These are phyloP conservation scores for Sesbania bispinosa DNA, from an alignment of 306 rosid species.

Conservation along the genomic window DNA sequence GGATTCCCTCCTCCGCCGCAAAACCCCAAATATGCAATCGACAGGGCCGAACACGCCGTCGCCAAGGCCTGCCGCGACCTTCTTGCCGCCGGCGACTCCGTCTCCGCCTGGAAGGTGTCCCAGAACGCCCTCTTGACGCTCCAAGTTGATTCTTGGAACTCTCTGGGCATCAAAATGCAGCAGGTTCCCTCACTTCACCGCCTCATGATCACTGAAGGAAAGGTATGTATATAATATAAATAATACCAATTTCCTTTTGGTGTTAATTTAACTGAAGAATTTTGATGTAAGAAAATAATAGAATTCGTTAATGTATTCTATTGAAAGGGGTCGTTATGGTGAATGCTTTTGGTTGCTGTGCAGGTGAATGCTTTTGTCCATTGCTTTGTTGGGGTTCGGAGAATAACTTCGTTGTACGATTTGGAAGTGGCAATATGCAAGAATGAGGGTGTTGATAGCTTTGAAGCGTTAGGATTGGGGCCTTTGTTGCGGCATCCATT, in stretches of 20 bases:
- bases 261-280: not conserved
- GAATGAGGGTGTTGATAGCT: constrained; percentile 60
- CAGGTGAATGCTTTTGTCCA: constrained; percentile 88
- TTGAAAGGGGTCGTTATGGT: not conserved
- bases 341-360: constrained; percentile 26
- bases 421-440: constrained; percentile 77
- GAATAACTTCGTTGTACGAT: constrained; percentile 69
- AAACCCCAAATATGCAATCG: constrained; percentile 15
- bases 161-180: constrained; percentile 70
- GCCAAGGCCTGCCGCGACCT: constrained; percentile 44
- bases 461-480: constrained; percentile 76
- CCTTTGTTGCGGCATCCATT: constrained; percentile 81
- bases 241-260: not conserved
- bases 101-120: constrained; percentile 71
- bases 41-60: constrained; percentile 42
- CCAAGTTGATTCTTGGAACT: constrained; percentile 56
- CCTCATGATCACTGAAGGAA: constrained; percentile 59
- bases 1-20: not conserved
- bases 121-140: constrained; percentile 54
- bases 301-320: not conserved
- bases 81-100: constrained; percentile 44
- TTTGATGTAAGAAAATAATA: not conserved
- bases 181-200: constrained; percentile 61
- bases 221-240: constrained; percentile 55
- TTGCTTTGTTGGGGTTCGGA: constrained; percentile 81